Evolutionary conservation across 345 rosid genomes (phyloP), one percentile per base, ranked within the genome.

Genomic region (Eucalyptus viminalis): DNA sequence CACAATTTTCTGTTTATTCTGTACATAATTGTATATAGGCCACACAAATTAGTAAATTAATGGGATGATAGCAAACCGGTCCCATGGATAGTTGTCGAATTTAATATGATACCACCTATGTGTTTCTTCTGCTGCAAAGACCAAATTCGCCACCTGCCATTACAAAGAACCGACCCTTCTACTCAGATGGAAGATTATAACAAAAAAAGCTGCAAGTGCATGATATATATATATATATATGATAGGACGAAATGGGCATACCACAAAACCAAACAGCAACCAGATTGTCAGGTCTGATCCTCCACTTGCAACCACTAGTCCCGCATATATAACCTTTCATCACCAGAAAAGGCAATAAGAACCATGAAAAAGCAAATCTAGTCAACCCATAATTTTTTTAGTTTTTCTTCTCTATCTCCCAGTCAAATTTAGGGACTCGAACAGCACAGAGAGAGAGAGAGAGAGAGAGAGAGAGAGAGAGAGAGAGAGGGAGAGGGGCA

Each of bases 241-340:
- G 19, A 25, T 37, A 44, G 43, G 37, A 27, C 58, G 50, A 29
- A 76, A 86, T 9, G 50, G 5, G 10, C 21, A 5, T 95, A 94
- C 99, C 97, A 95, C 98, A 87, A 95, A 96, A 49, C 90, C 87
- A 60, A 94, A 86, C 72, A 96, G 95, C 85, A 96, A 86, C 97
- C 98, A 96, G 37, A 95, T 90, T 50, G 94, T 93, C 86, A 96
- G 65, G 87, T 97, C 96, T 29, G 92, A 80, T 60, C 98, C 97
- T 89, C 98, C 98, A 93, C 96, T 96, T 5, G 97, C 95, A 89
- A 95, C 91, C 92, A 95, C 27, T 31, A 97, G 31, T 34, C 97
- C 98, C 49, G 69, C 89, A 86, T 96, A 96, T 80, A 97, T 92
- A 44, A 97, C 95, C 99, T 97, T 91, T 85, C 89, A 76, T 72